phyloP scores from a whole-genome alignment of 169 alveolate species.

The Babesia bovis region DNA sequence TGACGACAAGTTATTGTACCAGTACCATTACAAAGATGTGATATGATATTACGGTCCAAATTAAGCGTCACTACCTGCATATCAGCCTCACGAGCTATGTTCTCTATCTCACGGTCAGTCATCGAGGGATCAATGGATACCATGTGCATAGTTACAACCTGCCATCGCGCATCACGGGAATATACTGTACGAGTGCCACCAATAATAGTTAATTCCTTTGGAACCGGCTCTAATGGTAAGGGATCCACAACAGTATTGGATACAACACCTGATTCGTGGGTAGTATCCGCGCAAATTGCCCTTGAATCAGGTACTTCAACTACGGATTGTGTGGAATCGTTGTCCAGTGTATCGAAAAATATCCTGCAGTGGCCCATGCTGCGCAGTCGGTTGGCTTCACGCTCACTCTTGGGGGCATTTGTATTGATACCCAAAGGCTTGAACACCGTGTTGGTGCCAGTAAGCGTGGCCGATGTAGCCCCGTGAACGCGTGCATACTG shows the following conservation, averaged over 20 bases:
- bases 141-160: constrained; percentile 27
- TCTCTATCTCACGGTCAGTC: constrained; percentile 35
- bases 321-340: no score
- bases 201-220: constrained; percentile 17
- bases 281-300: no score
- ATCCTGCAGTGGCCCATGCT: constrained; percentile 39
- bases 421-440: background rate
- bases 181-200: constrained; percentile 13
- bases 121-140: constrained; percentile 32
- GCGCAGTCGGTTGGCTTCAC: constrained; percentile 36
- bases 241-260: background rate
- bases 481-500: constrained; percentile 16
- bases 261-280: background rate
- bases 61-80: constrained; percentile 26
- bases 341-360: constrained; percentile 16
- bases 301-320: background rate
- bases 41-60: constrained; percentile 49
- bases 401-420: background rate
- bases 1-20: constrained; percentile 51
- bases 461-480: no score
- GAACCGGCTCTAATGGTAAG: background rate
- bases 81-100: constrained; percentile 27
- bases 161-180: constrained; percentile 7
- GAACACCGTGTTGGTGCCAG: background rate
- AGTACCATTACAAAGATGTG: constrained; percentile 63